phyloP scores from a whole-genome alignment of 2,329 filamentous ascomycete genomes.

The Dendrostoma leiphaemia region DNA sequence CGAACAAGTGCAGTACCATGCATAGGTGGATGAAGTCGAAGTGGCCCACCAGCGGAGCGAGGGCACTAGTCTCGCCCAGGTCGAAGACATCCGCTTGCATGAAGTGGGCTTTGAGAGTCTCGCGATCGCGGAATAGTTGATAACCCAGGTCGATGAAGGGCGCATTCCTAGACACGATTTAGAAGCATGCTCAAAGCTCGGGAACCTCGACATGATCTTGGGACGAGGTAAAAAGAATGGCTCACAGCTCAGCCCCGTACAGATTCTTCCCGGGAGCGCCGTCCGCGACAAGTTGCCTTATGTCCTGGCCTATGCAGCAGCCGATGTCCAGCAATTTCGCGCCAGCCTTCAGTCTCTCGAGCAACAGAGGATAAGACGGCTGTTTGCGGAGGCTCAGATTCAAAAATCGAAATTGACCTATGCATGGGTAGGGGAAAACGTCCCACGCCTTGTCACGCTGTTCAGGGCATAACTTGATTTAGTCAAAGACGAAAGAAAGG shows the following conservation, averaged over 20 bases:
- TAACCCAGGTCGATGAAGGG: conserved; percentile 34
- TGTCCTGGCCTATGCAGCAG: conserved; percentile 44
- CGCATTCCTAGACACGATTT: too few species aligned
- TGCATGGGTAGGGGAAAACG: conserved; percentile 36
- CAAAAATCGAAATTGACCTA: conserved; percentile 38
- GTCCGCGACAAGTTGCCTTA: conserved; percentile 39
- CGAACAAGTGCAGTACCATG: conserved; percentile 32
- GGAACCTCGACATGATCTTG: too few species aligned
- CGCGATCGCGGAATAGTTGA: conserved; percentile 32
- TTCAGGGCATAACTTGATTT: too few species aligned
- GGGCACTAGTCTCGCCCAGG: conserved; percentile 2
- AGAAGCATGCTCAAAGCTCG: too few species aligned
- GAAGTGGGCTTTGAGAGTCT: conserved; percentile 21
- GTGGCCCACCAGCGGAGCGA: conserved; percentile 22
- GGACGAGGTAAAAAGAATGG: too few species aligned
- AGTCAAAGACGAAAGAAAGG: too few species aligned
- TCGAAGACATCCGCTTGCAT: conserved; percentile 27
- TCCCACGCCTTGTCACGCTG: conserved; percentile 36
- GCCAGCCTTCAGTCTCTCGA: conserved; percentile 27
- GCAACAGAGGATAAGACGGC: conserved; percentile 28
- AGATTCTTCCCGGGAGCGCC: conserved; percentile 36
- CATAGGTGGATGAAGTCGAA: conserved; percentile 29
- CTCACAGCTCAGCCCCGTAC: conserved; percentile 39
- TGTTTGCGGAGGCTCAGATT: conserved; percentile 32
- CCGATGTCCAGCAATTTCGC: conserved; percentile 37